Base-by-base conservation (phyloP, 177 flowering plant genomes). In the Vitis hybrid region DNA sequence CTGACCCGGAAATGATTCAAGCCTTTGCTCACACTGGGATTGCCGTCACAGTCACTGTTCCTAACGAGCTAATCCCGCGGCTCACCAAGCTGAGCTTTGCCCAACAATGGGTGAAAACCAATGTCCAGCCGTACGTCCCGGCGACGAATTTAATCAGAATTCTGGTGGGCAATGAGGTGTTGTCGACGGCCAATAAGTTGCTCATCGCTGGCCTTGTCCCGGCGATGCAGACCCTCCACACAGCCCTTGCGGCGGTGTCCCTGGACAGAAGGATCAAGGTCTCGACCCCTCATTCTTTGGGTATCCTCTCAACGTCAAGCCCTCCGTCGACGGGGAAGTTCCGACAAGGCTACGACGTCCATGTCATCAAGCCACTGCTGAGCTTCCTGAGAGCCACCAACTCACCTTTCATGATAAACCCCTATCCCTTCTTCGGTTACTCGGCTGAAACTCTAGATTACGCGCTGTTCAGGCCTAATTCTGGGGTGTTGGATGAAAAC, bases 211-310 rank as follows among this genome's bases (percentile, higher is more conserved):
- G 62, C 79, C 90, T 94, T 8, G 91, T 94, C 30, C 89, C 91
- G 0, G 92, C 98, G 7, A 89, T 94, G 92, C 86, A 88, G 61
- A 76, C 78, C 64, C 89, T 94, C 14, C 89, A 92, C 69, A 69
- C 83, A 0, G 94, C 94, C 14, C 91, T 94, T 2, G 85, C 77
- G 3, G 75, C 46, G 0, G 84, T 72, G 27, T 75, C 91, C 0
- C 65, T 92, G 2, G 88, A 85, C 73, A 70, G 78, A 1, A 62
- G 69, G n/a, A 85, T 94, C 65, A 75, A 89, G 74, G 82, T 94
- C 66, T 86, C 98, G 0, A 92, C 97, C 0, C 94, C 97, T 50
- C 97, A 90, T 69, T 94, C 97, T 0, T 66, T 94, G 21, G 92
- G 89, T 46, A 82, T 91, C 40, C 79, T 91, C 11, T 83, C 92